Evolutionary conservation across 352 stramenopile genomes (phyloP), one percentile per base, ranked within the genome.

Genomic region (Peronosclerospora sorghi): DNA sequence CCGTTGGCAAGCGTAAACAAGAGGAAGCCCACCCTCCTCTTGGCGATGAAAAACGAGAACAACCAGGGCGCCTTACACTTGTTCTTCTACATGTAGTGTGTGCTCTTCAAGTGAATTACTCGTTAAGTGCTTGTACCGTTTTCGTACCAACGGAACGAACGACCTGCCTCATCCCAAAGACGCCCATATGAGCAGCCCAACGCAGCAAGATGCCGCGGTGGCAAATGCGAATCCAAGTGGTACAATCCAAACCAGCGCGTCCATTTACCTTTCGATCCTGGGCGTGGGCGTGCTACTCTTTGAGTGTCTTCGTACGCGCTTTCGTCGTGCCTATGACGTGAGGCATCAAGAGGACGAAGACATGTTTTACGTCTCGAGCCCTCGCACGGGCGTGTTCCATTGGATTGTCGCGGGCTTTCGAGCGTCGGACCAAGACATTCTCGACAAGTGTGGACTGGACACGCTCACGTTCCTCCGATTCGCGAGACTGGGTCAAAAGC

Each of bases 391-490:
- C 14, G 42, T 52, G 0, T 87, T 90, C 32, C 54, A 41, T n/a
- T 87, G 78, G 75, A 61, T 86, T 40, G 23, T 15, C 0, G 32
- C 41, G 13, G 68, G 45, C 21, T 83, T 68, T 29, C 42, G 48
- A 17, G 59, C 71, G 8, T 58, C 67, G 13, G 73, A 88, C 21
- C 69, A 83, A 23, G 73, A 86, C 23, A 62, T 87, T 19, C 23
- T 90, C 29, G 59, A 81, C 35, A 62, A 58, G 48, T 90, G 75
- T 52, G 78, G 78, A 14, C 57, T 90, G 28, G 78, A 90, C 41
- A 86, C 73, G 23, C 56, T 87, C 29, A 76, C 66, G 26, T 84
- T 84, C 32, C 42, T 90, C 54, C 73, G 78, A 24, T 71, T 86
- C 32, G 49, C 86, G 55, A 59, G 65, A 29, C 58, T 90, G 44